Evolutionary conservation across 805 yeast genomes (phyloP), one percentile per base, ranked within the genome.

Genomic region (Tetrapisispora fleetii): DNA sequence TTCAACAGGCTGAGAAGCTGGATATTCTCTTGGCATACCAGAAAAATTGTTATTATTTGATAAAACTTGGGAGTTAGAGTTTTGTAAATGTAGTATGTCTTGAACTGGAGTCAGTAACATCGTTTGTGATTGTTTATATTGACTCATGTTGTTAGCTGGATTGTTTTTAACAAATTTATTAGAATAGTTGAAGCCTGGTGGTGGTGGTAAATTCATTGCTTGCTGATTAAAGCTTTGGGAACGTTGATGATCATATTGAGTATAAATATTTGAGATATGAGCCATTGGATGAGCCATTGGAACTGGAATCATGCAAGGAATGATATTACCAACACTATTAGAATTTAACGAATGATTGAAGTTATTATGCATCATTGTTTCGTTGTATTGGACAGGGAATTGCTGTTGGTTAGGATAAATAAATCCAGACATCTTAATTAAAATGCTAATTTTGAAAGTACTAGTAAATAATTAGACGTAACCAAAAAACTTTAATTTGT

Each of bases 151-250:
- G 10, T 11, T 11, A 17, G 30, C 16, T 28, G 48, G 24, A 22
- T 37, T 32, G 9, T 22, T n/a, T 10, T 24, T 40, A 35, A 22
- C n/a, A 16, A 22, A 40, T 37, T 46, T 48, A 30, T 43, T 43
- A 19, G 37, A 40, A 42, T 50, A 52, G 4, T 53, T 37, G 48
- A 57, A 38, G 33, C 60, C 59, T 14, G 60, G 60, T 21, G 60
- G 62, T 21, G 60, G 60, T 32, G 53, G 45, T 16, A 54, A 39
- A 46, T 37, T 33, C 32, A 45, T 30, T 19, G 40, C 16, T 40
- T 14, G 43, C 16, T 38, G 33, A 35, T 24, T 37, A 19, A 7
- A 32, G 27, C 43, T 28, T 36, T 46, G 47, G 33, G 50, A 50
- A 42, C 48, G 48, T 43, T 47, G 22, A 41, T 40, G 44, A 14